phyloP scores from a whole-genome alignment of 2,329 filamentous ascomycete species.

The Harringtonia aguacate region DNA sequence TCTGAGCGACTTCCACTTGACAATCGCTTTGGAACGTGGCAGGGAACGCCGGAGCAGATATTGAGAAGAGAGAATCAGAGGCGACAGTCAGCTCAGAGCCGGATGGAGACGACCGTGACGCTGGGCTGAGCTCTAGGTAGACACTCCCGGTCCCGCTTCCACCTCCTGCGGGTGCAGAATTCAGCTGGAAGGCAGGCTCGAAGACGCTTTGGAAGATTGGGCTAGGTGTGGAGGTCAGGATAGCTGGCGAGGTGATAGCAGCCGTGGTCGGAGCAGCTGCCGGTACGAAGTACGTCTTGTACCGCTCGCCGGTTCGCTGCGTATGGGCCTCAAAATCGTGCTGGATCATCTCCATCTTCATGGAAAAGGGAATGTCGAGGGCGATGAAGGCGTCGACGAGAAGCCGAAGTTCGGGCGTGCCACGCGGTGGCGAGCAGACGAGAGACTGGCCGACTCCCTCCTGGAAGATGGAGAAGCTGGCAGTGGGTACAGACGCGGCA shows the following conservation, averaged over 20 bases:
- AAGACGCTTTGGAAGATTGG: conserved; percentile 31
- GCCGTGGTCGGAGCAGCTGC: background rate
- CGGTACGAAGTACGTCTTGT: conserved; percentile 47
- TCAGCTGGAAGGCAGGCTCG: background rate
- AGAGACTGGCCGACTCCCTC: conserved; percentile 43
- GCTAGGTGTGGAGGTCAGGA: conserved; percentile 33
- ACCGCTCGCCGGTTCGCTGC: conserved; percentile 42
- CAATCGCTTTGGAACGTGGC: conserved; percentile 17
- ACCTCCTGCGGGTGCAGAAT: background rate
- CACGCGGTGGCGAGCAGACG: conserved; percentile 56
- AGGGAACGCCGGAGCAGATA: conserved; percentile 15
- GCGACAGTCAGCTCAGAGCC: conserved; percentile 29
- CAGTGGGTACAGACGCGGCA: background rate
- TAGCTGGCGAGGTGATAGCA: conserved; percentile 24
- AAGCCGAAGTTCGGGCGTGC: conserved; percentile 49
- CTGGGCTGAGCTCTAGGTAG: conserved; percentile 7
- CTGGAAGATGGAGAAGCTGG: conserved; percentile 49
- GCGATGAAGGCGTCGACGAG: conserved; percentile 46
- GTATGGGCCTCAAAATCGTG: conserved; percentile 15
- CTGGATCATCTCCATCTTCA: conserved; percentile 26
- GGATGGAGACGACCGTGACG: conserved; percentile 4
- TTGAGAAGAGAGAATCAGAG: conserved; percentile 2
- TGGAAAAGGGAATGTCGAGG: conserved; percentile 31
- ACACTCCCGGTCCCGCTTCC: conserved; percentile 3
- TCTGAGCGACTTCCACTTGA: background rate